Evolutionary conservation across 495 filamentous ascomycete genomes (phyloP).

Genomic region (Tetracladium marchalianum): DNA sequence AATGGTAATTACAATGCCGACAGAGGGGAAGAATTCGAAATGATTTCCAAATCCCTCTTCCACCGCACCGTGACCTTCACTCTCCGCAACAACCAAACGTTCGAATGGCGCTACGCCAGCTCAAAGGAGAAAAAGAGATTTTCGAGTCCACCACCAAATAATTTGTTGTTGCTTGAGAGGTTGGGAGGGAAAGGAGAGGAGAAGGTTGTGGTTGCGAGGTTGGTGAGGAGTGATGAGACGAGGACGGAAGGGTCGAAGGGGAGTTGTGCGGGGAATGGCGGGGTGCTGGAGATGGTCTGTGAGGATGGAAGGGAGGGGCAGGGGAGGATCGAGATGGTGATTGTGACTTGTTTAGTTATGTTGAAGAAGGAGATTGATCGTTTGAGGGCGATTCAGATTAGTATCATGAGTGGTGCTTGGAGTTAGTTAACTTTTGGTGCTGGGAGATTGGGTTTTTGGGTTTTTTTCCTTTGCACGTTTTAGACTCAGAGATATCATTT

Average conservation of each 20-base stretch:
- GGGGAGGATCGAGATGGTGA: constrained; percentile 25
- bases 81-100: constrained; percentile 26
- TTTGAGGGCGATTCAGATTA: constrained; percentile 33
- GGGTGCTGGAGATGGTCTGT: constrained; percentile 28
- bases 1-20: background rate
- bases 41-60: constrained; percentile 24
- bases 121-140: constrained; percentile 22
- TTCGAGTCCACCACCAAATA: constrained; percentile 11
- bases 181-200: constrained; percentile 13
- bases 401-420: constrained; percentile 25
- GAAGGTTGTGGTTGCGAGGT: constrained; percentile 29
- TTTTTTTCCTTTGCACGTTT: too few relatives aligned
- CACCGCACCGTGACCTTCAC: constrained; percentile 30
- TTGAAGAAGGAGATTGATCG: constrained; percentile 50
- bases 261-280: constrained; percentile 41
- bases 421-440: constrained; percentile 5
- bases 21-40: constrained; percentile 22
- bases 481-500: too few relatives aligned
- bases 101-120: constrained; percentile 40
- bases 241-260: constrained; percentile 31
- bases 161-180: constrained; percentile 29
- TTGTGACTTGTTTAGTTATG: constrained; percentile 44
- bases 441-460: background rate
- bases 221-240: constrained; percentile 32
- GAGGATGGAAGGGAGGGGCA: constrained; percentile 7